Conservation (phyloP, 2,329 filamentous ascomycete species). For the Triangularia verruculosa region DNA sequence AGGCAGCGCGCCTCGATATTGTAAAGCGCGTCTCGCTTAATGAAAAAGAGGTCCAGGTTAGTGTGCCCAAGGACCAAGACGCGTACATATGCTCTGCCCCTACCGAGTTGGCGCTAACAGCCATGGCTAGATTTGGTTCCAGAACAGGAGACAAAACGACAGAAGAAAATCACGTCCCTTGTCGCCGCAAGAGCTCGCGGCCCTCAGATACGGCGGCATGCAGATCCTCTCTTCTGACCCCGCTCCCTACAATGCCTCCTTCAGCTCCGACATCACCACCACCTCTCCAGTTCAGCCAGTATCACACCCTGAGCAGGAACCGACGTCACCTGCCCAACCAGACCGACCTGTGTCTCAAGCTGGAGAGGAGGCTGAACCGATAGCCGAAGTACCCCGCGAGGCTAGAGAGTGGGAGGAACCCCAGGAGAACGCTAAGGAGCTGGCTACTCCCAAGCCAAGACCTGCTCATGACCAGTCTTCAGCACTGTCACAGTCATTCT, state of each 20-base stretch:
- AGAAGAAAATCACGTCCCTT: slow-evolving; percentile 83
- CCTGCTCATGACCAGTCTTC: slow-evolving; percentile 7
- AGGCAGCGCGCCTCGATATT: slow-evolving; percentile 78
- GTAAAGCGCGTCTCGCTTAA: slow-evolving; percentile 82
- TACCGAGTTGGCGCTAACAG: slow-evolving; percentile 25
- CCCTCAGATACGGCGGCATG: slow-evolving; percentile 54
- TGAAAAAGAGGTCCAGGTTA: slow-evolving; percentile 94
- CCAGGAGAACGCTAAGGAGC: background rate
- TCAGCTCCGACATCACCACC: slow-evolving; percentile 16
- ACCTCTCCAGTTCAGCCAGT: slow-evolving; percentile 17
- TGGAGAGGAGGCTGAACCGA: slow-evolving; percentile 16
- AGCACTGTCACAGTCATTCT: slow-evolving; percentile 39
- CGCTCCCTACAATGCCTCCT: slow-evolving; percentile 31
- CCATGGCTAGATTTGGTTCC: slow-evolving; percentile 82
- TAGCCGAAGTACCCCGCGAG: slow-evolving; percentile 1
- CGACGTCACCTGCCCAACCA: slow-evolving; percentile 10
- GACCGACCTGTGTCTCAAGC: slow-evolving; percentile 17
- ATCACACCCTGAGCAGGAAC: slow-evolving; percentile 10
- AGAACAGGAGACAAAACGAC: slow-evolving; percentile 91
- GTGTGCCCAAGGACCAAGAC: slow-evolving; percentile 31
- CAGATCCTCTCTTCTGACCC: slow-evolving; percentile 50
- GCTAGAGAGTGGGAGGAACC: slow-evolving; percentile 8
- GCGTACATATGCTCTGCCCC: background rate
- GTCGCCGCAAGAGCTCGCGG: slow-evolving; percentile 70
- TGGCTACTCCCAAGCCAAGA: slow-evolving; percentile 12